A percentile compares a stretch with the other conserved stretches of the same genome.
Evolutionary conservation across 495 filamentous ascomycete genomes (phyloP).

Genomic region (Penicillium cosmopolitanum): DNA sequence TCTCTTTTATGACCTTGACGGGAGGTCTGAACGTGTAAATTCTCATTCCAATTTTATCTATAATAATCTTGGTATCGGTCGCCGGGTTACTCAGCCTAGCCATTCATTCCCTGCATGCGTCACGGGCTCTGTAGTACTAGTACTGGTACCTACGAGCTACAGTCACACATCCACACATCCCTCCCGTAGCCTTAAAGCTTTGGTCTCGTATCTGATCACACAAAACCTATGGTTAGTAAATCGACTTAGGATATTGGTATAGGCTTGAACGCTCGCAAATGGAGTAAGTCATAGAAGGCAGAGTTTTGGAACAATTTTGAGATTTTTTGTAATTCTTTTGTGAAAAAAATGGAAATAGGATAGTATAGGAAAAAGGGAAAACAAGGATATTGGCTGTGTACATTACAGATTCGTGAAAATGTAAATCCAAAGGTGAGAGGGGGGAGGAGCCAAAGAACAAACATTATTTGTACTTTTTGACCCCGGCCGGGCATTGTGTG

Average conservation of each 20-base stretch:
- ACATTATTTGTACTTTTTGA: not conserved
- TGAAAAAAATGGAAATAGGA: constrained; percentile 1
- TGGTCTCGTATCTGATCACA: constrained; percentile 33
- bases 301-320: constrained; percentile 7
- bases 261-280: not conserved
- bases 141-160: not conserved
- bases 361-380: not conserved
- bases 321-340: constrained; percentile 17
- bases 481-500: no score
- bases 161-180: no score
- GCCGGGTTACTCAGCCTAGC: no score
- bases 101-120: no score
- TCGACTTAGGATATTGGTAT: not conserved
- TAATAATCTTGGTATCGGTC: no score
- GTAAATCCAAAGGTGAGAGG: constrained; percentile 2
- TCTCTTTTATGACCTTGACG: no score
- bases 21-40: no score
- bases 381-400: constrained; percentile 29
- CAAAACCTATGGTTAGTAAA: constrained; percentile 16
- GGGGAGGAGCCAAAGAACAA: not conserved
- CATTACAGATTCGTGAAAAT: constrained; percentile 38
- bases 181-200: constrained; percentile 22
- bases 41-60: no score
- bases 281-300: not conserved
- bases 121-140: not conserved